These are phyloP conservation scores for Volvox reticuliferus DNA, from an alignment of 139 green algal genomes.

Conservation along the genomic window DNA sequence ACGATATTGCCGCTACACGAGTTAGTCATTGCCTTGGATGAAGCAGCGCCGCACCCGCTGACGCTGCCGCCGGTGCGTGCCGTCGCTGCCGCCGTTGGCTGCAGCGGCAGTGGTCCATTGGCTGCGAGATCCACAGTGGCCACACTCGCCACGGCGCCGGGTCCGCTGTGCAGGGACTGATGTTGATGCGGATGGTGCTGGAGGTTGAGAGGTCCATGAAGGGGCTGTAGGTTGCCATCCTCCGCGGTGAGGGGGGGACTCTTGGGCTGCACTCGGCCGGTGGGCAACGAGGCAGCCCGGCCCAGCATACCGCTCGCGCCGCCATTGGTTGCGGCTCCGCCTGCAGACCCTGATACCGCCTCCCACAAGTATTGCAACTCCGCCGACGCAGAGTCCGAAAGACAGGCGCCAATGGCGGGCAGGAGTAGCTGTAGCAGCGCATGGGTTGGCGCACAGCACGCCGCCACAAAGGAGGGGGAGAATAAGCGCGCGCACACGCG, in stretches of 20 bases:
- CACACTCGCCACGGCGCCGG: neutral
- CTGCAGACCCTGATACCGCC: neutral
- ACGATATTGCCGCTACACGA: neutral
- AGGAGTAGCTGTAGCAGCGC: conserved; percentile 21
- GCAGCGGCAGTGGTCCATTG: neutral
- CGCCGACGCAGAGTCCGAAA: neutral
- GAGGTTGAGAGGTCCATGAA: neutral
- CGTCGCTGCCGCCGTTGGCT: neutral
- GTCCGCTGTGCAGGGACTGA: neutral
- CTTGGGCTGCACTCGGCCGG: neutral
- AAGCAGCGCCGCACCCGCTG: too few relatives aligned
- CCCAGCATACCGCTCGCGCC: neutral
- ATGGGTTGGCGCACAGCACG: neutral
- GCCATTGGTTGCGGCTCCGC: neutral
- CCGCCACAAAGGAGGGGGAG: neutral
- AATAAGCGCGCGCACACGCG: too few relatives aligned
- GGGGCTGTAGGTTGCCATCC: neutral
- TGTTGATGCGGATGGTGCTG: neutral
- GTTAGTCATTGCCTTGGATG: neutral
- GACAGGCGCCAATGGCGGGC: neutral
- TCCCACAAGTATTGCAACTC: conserved; percentile 39
- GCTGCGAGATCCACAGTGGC: neutral
- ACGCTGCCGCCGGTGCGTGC: too few relatives aligned
- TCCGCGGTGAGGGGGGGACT: neutral
- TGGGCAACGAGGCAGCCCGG: neutral